A percentile compares a stretch with the other conserved stretches of the same genome.
Conservation (phyloP, 2,329 filamentous ascomycete genomes). For the Sordariomycetes sp. region DNA sequence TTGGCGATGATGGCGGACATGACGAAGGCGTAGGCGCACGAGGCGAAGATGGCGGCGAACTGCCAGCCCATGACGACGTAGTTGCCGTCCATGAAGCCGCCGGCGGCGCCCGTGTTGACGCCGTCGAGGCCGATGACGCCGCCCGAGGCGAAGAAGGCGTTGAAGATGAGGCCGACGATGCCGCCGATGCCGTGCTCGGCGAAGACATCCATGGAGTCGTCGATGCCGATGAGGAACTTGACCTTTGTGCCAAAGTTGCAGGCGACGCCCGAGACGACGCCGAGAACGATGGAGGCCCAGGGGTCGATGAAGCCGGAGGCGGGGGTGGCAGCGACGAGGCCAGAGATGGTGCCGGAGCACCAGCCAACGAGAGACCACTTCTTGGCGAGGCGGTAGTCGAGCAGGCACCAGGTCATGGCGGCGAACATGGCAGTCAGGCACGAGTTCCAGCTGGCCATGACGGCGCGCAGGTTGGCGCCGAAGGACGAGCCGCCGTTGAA, state of each 20-base stretch:
- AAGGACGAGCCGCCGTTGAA: conserved; percentile 98
- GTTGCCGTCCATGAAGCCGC: conserved; percentile 70
- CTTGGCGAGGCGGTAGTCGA: conserved; percentile 87
- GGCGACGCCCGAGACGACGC: conserved; percentile 53
- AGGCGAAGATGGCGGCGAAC: conserved; percentile 64
- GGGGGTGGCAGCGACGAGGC: conserved; percentile 61
- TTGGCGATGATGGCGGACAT: conserved; percentile 68
- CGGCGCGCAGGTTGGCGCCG: conserved; percentile 85
- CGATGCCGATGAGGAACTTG: conserved; percentile 55
- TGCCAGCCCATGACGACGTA: conserved; percentile 71
- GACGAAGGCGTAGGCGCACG: conserved; percentile 60
- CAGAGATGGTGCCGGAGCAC: conserved; percentile 64
- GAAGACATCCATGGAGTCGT: conserved; percentile 65
- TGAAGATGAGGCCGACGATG: conserved; percentile 63
- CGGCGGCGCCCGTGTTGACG: conserved; percentile 58
- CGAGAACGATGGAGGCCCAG: conserved; percentile 59
- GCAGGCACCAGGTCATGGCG: conserved; percentile 85
- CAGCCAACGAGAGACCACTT: conserved; percentile 83
- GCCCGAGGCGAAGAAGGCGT: conserved; percentile 60
- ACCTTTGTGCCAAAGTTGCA: conserved; percentile 64
- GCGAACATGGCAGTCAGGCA: conserved; percentile 90
- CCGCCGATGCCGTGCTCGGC: conserved; percentile 63
- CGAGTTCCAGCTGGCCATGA: conserved; percentile 97
- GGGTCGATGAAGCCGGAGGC: conserved; percentile 60
- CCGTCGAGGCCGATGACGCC: conserved; percentile 68